Evolutionary conservation across 805 yeast species (phyloP), one percentile per base, ranked within the genome.

Genomic region (Huiozyma sinensis): DNA sequence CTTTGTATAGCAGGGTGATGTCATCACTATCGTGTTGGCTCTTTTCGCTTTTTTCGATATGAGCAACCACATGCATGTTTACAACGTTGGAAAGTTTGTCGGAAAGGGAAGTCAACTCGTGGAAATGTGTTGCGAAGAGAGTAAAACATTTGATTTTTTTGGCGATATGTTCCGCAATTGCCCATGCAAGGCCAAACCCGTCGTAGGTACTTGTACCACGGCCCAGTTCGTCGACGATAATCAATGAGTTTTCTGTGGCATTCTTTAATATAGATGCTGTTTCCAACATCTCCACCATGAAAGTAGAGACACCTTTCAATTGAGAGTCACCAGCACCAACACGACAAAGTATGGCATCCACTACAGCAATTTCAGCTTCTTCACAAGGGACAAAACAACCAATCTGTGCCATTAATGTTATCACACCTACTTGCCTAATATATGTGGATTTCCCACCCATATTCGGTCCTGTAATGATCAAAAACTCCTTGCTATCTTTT

Each of bases 251-350:
- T 29, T 69, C 65, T 0, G 95, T 81, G 1, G 97, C 95, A 11
- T 89, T 78, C 52, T 86, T 83, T 52, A 92, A 71, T 51, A 92
- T 92, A 0, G 95, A 82, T 0, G 97, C 86, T 34, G 96, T 92
- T 58, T 92, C 98, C 47, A 92, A 70, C 98, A 92, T 92, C 60
- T 92, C 98, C 13, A 95, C 88, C 96, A 87, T 87, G 56, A 92
- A 92, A 0, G 98, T 92, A 0, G 97, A 89, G 29, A 92, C 86
- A 28, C 98, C 98, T 63, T 90, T 89, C 57, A 92, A 71, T 64
- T 92, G 98, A 0, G 97, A 90, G 61, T 92, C 98, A 9, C 97
- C 95, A 2, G 98, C 97, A 8, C 98, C 98, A n/a, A 92, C 96
- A 58, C 98, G 78, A 10, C 97, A 94, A 47, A 92, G 72, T 5